Base-by-base conservation (phyloP, 352 stramenopile species). In the Elongisporangium undulatum region DNA sequence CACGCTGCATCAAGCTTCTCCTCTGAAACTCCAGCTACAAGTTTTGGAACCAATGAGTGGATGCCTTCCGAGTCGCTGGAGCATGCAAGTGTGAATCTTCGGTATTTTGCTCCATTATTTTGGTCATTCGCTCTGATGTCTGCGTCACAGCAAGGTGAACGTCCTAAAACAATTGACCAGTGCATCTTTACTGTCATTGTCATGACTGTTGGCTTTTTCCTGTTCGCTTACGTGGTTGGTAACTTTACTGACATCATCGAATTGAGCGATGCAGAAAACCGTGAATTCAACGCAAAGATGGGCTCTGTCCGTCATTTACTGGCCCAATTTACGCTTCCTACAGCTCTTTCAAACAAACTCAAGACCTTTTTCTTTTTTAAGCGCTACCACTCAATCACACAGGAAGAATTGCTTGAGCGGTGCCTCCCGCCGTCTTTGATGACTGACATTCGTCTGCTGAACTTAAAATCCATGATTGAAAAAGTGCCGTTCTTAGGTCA, bases 81-180 rank as follows among this genome's bases (percentile, higher is more conserved):
- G 48, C 55, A 63, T 5, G 64, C 55, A 0, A 22, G 22, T 6
- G 51, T 63, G 0, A 63, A 63, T 1, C 53, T 66, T 21, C 71
- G 85, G 38, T 88, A 88, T 50, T 64, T 75, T 2, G 66, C 70
- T 3, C 59, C 68, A 1, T 56, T 76, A n/a, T 89, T 82, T 54
- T 90, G 79, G 79, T 71, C 77, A 0, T 76, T 87, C 51, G 75
- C 73, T 3, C 66, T 88, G n/a, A 82, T 87, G 71, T 83, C 75
- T 12, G 75, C 73, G 2, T 83, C 75, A 3, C 68, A 72, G 6
- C 66, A 71, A 6, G 74, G 74, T 9, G 75, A 75, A 12, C 39
- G 71, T 1, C 79, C 79, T 15, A 58, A 84, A n/a, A 84, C 64
- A 7, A 51, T 66, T 0, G 2, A 59, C 5, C 74, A 89, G 26